Conservation (phyloP, 306 rosid genomes). For the Morella rubra region DNA sequence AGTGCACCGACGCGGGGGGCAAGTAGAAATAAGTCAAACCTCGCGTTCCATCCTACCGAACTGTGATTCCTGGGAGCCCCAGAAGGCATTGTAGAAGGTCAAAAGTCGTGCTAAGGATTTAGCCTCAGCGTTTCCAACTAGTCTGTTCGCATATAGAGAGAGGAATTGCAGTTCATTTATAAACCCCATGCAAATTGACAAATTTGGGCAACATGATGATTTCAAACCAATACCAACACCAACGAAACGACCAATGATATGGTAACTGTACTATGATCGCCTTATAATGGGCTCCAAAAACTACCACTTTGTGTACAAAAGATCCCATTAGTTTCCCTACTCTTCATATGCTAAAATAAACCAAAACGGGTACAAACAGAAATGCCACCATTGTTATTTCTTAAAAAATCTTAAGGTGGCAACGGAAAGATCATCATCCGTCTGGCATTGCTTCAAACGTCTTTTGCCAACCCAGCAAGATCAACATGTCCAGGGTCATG, state of each 20-base stretch:
- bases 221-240: neutral
- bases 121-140: neutral
- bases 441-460: constrained; percentile 44
- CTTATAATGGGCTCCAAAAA: neutral
- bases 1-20: no score
- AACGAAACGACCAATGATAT: neutral
- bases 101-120: no score
- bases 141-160: neutral
- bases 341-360: neutral
- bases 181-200: neutral
- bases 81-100: no score
- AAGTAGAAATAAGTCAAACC: neutral
- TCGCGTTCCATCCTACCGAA: neutral
- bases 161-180: neutral
- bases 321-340: neutral
- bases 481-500: constrained; percentile 40
- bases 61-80: no score
- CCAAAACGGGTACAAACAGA: neutral
- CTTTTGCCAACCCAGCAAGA: constrained; percentile 61
- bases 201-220: neutral
- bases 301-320: neutral
- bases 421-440: neutral
- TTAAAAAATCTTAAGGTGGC: neutral
- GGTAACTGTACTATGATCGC: neutral
- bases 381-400: neutral